Evolutionary conservation across 352 stramenopile species (phyloP).

Genomic region (Pythium catenulatum): DNA sequence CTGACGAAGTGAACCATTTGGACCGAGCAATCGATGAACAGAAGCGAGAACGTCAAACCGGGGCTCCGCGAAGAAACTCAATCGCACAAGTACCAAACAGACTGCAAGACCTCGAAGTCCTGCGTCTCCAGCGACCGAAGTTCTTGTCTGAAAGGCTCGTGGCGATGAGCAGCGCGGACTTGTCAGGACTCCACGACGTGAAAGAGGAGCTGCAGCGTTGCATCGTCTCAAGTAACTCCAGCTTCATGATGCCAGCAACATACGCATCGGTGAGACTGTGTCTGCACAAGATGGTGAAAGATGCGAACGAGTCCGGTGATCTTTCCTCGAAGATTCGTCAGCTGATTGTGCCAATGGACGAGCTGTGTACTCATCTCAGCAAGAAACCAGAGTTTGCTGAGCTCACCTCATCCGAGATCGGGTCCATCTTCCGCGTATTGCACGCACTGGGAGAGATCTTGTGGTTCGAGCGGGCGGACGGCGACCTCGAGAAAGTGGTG

Average conservation of each 20-base stretch:
- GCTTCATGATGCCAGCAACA: constrained; percentile 2
- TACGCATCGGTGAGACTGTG: neutral
- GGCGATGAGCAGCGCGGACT: constrained; percentile 14
- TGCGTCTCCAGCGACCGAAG: neutral
- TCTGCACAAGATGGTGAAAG: neutral
- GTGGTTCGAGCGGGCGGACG: constrained; percentile 13
- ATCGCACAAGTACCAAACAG: no score
- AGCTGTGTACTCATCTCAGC: neutral
- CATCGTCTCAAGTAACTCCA: neutral
- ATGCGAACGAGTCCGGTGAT: neutral
- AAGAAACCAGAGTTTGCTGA: neutral
- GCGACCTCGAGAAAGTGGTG: neutral
- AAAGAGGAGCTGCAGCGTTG: neutral
- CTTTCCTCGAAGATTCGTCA: neutral
- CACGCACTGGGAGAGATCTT: constrained; percentile 41
- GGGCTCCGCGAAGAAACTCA: no score
- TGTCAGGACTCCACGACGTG: neutral
- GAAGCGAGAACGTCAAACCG: no score
- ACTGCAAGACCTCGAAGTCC: no score
- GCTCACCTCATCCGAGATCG: neutral
- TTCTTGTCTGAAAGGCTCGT: neutral
- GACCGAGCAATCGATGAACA: no score
- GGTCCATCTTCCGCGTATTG: constrained; percentile 22
- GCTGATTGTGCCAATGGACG: neutral
- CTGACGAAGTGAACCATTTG: no score